Base-by-base conservation (phyloP, 179 eudicot genomes). In the Vitellaria paradoxa region DNA sequence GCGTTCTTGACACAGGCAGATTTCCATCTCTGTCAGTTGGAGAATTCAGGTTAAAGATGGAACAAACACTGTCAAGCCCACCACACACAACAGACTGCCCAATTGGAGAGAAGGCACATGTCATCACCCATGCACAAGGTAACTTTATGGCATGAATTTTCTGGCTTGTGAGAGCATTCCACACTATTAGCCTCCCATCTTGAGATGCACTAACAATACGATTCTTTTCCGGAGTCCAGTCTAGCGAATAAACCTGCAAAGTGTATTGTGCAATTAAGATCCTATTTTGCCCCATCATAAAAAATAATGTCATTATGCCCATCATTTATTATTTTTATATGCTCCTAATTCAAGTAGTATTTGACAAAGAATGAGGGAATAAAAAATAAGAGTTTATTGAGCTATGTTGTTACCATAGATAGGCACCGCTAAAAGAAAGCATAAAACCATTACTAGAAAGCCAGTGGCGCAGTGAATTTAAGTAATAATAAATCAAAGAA, bases 61-160 rank as follows among this genome's bases (percentile, higher is more conserved):
- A 90, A 84, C 99, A 95, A 7, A 83, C 90, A 57, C 97, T 95
- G 78, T 95, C 97, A 76, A 95, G 95, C 65, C 99, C 99, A 64
- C 97, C 99, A 89, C 97, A 91, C 9, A 97, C 98, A 81, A 95
- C 97, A 49, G 97, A 89, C 63, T 93, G 93, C 49, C 97, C 97
- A 78, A 77, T 86, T 30, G 97, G 97, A 64, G 99, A 95, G 87
- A 95, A 95, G 18, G 99, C 97, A 82, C 97, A 95, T 13, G 99
- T 89, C 99, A 88, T 95, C 77, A 95, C 99, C 99, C 99, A 95
- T 8, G 99, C 92, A 87, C 99, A 95, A 68, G 97, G 99, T 68
- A 95, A 88, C 87, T 93, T 95, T 76, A 95, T 95, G 74, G 95
- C 90, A 85, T 95, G 97, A 73, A 90, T 95, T 83, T 95, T 95